Percentiles rank a stretch among this genome's conserved stretches.
These are phyloP conservation scores for Helicostylum pulchrum DNA, from an alignment of 192 early-diverging fungal species.

Conservation along the genomic window DNA sequence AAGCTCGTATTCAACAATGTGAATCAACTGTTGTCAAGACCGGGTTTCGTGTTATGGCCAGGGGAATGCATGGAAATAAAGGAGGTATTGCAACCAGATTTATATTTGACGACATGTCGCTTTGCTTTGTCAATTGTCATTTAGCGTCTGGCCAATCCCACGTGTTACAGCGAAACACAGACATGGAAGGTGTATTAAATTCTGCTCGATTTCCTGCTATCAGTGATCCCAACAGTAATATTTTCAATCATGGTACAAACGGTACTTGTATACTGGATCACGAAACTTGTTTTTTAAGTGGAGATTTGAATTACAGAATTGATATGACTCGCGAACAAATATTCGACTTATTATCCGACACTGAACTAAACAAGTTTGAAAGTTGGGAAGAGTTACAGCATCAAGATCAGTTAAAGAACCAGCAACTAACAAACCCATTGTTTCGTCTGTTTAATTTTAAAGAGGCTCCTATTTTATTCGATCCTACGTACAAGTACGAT, in stretches of 20 bases:
- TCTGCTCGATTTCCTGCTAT: slow-evolving; percentile 23
- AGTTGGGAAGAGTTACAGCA: slow-evolving; percentile 54
- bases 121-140: slow-evolving; percentile 86
- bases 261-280: slow-evolving; percentile 80
- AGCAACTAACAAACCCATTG: slow-evolving; percentile 49
- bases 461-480: slow-evolving; percentile 80
- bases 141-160: slow-evolving; percentile 82
- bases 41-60: slow-evolving; percentile 65
- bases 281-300: slow-evolving; percentile 67
- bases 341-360: slow-evolving; percentile 36
- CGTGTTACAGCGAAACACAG: slow-evolving; percentile 65
- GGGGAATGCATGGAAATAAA: slow-evolving; percentile 83
- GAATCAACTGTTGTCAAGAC: slow-evolving; percentile 83
- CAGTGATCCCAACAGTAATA: slow-evolving; percentile 28
- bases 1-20: slow-evolving; percentile 50
- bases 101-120: slow-evolving; percentile 68
- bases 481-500: slow-evolving; percentile 97
- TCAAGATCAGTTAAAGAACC: slow-evolving; percentile 60
- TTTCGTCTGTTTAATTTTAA: slow-evolving; percentile 74
- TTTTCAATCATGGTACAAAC: slow-evolving; percentile 67
- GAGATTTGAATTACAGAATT: slow-evolving; percentile 94
- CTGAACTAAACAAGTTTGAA: neutral
- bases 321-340: slow-evolving; percentile 63
- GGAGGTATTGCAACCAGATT: slow-evolving; percentile 76
- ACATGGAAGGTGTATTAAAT: slow-evolving; percentile 64